A percentile compares a stretch with the other conserved stretches of the same genome.
Evolutionary conservation across 768 basidiomycete genomes (phyloP).

Genomic region (Suillus hirtellus): DNA sequence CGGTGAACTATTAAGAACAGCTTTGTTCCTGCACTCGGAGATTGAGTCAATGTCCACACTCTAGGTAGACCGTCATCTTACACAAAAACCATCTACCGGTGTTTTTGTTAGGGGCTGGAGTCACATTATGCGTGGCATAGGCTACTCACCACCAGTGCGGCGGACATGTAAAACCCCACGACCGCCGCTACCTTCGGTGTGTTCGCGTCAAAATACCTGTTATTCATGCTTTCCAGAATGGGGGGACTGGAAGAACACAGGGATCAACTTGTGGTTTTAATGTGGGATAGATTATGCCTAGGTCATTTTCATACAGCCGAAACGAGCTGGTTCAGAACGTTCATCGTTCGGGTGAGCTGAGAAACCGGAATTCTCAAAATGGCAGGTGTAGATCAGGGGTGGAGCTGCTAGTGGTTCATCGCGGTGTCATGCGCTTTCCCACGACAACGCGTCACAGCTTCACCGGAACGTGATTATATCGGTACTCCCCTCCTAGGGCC

Average conservation of each 20-base stretch:
- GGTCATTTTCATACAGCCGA: neutral
- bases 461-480: neutral
- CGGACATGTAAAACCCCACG: constrained; percentile 75
- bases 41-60: neutral
- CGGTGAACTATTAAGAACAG: constrained; percentile 65
- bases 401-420: neutral
- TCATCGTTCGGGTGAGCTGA: neutral
- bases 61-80: constrained; percentile 25
- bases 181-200: constrained; percentile 63
- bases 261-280: constrained; percentile 1
- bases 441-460: neutral
- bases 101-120: constrained; percentile 9
- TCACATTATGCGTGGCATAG: neutral
- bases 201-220: constrained; percentile 31
- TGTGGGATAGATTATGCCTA: neutral
- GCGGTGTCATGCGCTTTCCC: neutral
- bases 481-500: neutral
- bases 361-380: neutral
- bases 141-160: constrained; percentile 67
- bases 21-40: constrained; percentile 60
- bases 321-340: neutral
- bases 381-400: neutral
- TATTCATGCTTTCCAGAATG: constrained; percentile 15
- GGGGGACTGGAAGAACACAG: neutral
- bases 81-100: constrained; percentile 50